A percentile compares a stretch with the other conserved stretches of the same genome.
Evolutionary conservation across 352 stramenopile genomes (phyloP).

Genomic region (Phytophthora cactorum): DNA sequence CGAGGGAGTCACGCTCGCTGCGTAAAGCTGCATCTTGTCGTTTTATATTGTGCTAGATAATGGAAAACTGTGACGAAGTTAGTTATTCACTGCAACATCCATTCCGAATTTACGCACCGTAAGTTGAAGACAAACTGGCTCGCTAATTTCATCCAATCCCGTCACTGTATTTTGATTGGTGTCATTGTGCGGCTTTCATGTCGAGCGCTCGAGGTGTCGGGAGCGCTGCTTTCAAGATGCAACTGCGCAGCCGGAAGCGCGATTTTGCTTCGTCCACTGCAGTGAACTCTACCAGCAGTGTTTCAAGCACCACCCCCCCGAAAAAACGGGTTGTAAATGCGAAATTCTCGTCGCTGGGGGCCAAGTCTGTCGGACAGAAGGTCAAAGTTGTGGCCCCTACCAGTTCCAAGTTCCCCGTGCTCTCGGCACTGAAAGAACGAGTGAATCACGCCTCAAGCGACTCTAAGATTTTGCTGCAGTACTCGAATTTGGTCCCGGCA

Average conservation of each 20-base stretch:
- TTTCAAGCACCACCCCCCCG: background rate
- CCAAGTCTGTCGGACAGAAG: constrained; percentile 11
- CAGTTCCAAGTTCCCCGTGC: constrained; percentile 28
- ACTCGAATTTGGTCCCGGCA: constrained; percentile 59
- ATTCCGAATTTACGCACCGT: background rate
- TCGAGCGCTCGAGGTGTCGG: constrained; percentile 13
- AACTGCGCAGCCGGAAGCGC: constrained; percentile 49
- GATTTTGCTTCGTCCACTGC: constrained; percentile 22
- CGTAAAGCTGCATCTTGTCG: constrained; percentile 8
- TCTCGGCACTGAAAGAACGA: constrained; percentile 38
- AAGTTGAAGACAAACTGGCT: constrained; percentile 12
- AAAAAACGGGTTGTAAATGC: constrained; percentile 29
- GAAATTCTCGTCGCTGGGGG: constrained; percentile 7
- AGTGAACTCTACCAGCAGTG: background rate
- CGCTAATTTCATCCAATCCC: constrained; percentile 22
- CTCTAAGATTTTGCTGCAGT: constrained; percentile 54
- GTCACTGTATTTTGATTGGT: constrained; percentile 10
- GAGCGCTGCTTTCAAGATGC: constrained; percentile 33
- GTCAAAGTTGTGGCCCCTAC: constrained; percentile 10
- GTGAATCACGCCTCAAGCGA: constrained; percentile 9
- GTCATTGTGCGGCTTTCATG: constrained; percentile 13
- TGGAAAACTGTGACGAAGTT: background rate
- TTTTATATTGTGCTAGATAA: background rate
- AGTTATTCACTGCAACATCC: background rate
- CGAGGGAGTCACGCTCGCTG: constrained; percentile 24